Evolutionary conservation across 1,284 basidiomycete species (phyloP).

Genomic region (Volvariella volvacea): DNA sequence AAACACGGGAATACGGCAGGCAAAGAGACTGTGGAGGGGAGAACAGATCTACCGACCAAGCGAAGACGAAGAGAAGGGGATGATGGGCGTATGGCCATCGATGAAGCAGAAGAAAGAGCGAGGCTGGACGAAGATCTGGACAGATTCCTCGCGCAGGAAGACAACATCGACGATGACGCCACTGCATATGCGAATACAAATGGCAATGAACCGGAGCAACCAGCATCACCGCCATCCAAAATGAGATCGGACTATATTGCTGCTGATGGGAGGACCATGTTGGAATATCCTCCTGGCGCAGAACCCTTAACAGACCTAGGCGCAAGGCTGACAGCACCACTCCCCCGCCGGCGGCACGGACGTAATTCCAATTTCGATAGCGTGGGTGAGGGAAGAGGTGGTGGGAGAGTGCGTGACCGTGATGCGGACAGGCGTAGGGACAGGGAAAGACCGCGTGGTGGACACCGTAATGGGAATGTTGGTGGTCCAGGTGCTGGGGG

Average conservation of each 20-base stretch:
- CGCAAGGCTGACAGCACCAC: constrained; percentile 35
- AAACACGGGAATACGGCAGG: constrained; percentile 63
- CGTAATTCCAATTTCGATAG: constrained; percentile 10
- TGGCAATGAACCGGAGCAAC: constrained; percentile 19
- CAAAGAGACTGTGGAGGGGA: constrained; percentile 39
- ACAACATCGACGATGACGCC: constrained; percentile 19
- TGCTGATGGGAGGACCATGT: constrained; percentile 38
- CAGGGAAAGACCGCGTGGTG: constrained; percentile 15
- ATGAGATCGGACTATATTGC: constrained; percentile 61
- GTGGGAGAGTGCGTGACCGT: constrained; percentile 8
- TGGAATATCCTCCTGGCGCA: constrained; percentile 47
- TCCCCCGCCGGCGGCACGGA: constrained; percentile 29
- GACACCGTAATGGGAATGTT: background rate
- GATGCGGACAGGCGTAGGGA: constrained; percentile 18
- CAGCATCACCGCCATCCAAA: constrained; percentile 46
- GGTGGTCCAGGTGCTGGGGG: no score
- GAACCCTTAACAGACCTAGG: constrained; percentile 26
- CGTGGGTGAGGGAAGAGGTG: constrained; percentile 10
- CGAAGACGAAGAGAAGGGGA: constrained; percentile 26
- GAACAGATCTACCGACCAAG: constrained; percentile 24
- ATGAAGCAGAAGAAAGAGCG: constrained; percentile 23
- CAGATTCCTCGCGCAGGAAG: constrained; percentile 47
- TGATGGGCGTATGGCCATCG: constrained; percentile 22
- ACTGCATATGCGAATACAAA: constrained; percentile 7
- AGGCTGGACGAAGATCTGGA: constrained; percentile 59